phyloP scores from a whole-genome alignment of 768 basidiomycete genomes.

The Tulasnella sp. region DNA sequence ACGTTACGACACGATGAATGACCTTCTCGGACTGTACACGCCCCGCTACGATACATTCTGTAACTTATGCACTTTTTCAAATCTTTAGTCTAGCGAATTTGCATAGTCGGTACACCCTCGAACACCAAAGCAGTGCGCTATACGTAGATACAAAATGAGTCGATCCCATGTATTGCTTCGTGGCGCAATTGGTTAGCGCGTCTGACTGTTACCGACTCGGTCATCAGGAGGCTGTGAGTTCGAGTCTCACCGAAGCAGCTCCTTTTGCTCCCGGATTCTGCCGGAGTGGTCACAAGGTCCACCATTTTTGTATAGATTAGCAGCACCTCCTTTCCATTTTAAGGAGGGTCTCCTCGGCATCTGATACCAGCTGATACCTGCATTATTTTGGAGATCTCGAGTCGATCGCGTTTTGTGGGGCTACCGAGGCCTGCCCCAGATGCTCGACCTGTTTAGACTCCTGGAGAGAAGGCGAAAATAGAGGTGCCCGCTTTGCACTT shows the following conservation, averaged over 20 bases:
- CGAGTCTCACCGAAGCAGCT: constrained; percentile 35
- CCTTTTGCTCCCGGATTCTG: background rate
- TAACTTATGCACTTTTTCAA: constrained; percentile 16
- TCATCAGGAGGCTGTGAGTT: constrained; percentile 36
- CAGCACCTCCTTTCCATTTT: too few relatives aligned
- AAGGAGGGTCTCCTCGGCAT: too few relatives aligned
- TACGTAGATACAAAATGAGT: background rate
- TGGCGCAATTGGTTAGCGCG: constrained; percentile 36
- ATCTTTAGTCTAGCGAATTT: background rate
- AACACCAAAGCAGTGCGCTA: background rate
- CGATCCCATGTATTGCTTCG: constrained; percentile 2
- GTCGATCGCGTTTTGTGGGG: too few relatives aligned
- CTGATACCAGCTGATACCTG: too few relatives aligned
- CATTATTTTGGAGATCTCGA: too few relatives aligned
- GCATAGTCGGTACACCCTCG: background rate
- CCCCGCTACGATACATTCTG: constrained; percentile 3
- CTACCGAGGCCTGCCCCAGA: too few relatives aligned
- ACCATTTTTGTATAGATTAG: too few relatives aligned
- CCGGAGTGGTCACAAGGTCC: too few relatives aligned
- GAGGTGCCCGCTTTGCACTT: too few relatives aligned
- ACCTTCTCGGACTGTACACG: background rate
- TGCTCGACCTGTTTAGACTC: too few relatives aligned
- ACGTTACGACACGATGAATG: constrained; percentile 17
- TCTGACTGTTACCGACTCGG: constrained; percentile 31
- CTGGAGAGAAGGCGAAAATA: too few relatives aligned